phyloP scores from a whole-genome alignment of 805 yeast species.

The Teunomyces pallodes region DNA sequence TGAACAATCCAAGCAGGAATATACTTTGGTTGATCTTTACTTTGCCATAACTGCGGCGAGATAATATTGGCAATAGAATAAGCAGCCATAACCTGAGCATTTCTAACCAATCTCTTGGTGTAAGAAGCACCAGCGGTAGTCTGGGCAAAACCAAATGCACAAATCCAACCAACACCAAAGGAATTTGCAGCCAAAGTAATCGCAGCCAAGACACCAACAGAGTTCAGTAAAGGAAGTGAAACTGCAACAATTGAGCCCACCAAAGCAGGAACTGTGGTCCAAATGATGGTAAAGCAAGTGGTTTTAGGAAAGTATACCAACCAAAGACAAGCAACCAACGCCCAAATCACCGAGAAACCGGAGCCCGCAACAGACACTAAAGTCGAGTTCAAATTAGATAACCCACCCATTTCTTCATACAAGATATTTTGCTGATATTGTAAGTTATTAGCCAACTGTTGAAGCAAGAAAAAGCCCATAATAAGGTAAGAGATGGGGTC shows the following conservation, averaged over 20 bases:
- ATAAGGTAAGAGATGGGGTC: slow-evolving; percentile 35
- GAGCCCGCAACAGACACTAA: slow-evolving; percentile 54
- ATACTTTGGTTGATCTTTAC: slow-evolving; percentile 41
- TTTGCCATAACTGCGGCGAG: slow-evolving; percentile 57
- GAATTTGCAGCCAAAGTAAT: slow-evolving; percentile 46
- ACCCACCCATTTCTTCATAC: slow-evolving; percentile 44
- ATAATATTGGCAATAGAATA: slow-evolving; percentile 51
- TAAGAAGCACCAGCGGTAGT: slow-evolving; percentile 40
- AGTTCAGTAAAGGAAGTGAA: slow-evolving; percentile 43
- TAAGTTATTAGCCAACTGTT: slow-evolving; percentile 51
- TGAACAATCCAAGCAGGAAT: slow-evolving; percentile 48
- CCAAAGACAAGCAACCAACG: slow-evolving; percentile 35
- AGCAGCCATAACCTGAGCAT: slow-evolving; percentile 42
- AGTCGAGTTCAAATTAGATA: slow-evolving; percentile 44
- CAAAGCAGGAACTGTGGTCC: slow-evolving; percentile 43
- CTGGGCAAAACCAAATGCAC: slow-evolving; percentile 26
- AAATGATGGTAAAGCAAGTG: slow-evolving; percentile 32
- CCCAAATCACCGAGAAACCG: slow-evolving; percentile 44
- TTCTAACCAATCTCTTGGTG: slow-evolving; percentile 50
- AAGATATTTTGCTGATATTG: slow-evolving; percentile 52
- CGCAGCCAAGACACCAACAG: slow-evolving; percentile 42
- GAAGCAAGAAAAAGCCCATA: slow-evolving; percentile 36
- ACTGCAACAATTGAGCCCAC: slow-evolving; percentile 47
- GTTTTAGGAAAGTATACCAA: slow-evolving; percentile 30
- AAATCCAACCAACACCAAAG: slow-evolving; percentile 40